phyloP scores from a whole-genome alignment of 148 eudicot species.

The Beta vulgaris region DNA sequence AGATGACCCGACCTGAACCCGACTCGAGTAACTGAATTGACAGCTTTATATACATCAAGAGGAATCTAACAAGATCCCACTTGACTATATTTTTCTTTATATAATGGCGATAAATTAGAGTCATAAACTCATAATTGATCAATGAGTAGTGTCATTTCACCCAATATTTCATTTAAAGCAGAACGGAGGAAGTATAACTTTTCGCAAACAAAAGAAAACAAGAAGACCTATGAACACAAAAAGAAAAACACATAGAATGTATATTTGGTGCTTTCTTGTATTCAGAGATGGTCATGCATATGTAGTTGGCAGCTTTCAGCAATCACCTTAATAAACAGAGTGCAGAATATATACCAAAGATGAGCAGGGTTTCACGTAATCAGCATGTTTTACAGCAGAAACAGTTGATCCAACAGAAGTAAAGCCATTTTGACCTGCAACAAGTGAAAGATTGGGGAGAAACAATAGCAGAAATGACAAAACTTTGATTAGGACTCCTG shows the following conservation, averaged over 20 bases:
- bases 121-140: too few relatives aligned
- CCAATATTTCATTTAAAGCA: too few relatives aligned
- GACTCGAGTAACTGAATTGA: too few relatives aligned
- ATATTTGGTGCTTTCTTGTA: not conserved
- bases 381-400: conserved; percentile 30
- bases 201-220: too few relatives aligned
- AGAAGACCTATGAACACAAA: not conserved
- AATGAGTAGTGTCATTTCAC: too few relatives aligned
- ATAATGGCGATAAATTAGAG: too few relatives aligned
- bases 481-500: not conserved
- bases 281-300: not conserved
- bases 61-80: too few relatives aligned
- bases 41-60: too few relatives aligned
- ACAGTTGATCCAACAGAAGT: conserved; percentile 39
- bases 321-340: not conserved
- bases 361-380: conserved; percentile 40
- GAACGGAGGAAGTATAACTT: too few relatives aligned
- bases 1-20: too few relatives aligned
- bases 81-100: too few relatives aligned
- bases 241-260: not conserved
- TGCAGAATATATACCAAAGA: conserved; percentile 48
- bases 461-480: not conserved
- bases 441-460: not conserved
- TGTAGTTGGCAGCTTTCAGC: not conserved
- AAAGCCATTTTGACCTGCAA: conserved; percentile 34